Evolutionary conservation across 495 filamentous ascomycete species (phyloP).

Genomic region (Rhypophila decipiens): DNA sequence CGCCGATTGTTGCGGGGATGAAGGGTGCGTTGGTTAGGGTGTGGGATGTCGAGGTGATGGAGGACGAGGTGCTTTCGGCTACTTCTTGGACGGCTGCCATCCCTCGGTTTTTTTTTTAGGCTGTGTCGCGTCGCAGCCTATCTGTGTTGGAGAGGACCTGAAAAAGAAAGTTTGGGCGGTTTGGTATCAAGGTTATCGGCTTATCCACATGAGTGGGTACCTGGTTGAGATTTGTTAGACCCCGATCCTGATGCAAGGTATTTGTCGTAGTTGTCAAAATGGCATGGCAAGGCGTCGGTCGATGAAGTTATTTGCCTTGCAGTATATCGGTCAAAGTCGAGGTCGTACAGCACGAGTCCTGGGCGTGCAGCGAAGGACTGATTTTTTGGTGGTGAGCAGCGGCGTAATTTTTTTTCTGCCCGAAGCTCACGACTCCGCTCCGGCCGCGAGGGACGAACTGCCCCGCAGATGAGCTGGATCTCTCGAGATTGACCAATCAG

Average conservation of each 20-base stretch:
- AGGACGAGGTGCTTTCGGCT: constrained; percentile 41
- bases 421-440: too few relatives aligned
- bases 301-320: neutral
- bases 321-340: too few relatives aligned
- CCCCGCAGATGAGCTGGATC: neutral
- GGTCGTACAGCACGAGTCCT: too few relatives aligned
- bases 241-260: too few relatives aligned
- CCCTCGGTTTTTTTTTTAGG: constrained; percentile 28
- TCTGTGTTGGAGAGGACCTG: neutral
- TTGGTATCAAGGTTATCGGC: neutral
- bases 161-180: neutral
- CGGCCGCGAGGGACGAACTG: neutral
- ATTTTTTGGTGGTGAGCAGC: neutral
- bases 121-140: too few relatives aligned
- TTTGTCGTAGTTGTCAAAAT: neutral
- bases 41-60: constrained; percentile 50
- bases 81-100: too few relatives aligned
- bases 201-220: neutral
- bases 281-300: neutral
- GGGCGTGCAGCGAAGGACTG: too few relatives aligned
- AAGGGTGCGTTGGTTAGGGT: constrained; percentile 41
- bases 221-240: too few relatives aligned
- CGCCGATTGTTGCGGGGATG: constrained; percentile 29
- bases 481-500: neutral
- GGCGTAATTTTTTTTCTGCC: neutral